Evolutionary conservation across 306 rosid species (phyloP).

Genomic region (Quercus robur): DNA sequence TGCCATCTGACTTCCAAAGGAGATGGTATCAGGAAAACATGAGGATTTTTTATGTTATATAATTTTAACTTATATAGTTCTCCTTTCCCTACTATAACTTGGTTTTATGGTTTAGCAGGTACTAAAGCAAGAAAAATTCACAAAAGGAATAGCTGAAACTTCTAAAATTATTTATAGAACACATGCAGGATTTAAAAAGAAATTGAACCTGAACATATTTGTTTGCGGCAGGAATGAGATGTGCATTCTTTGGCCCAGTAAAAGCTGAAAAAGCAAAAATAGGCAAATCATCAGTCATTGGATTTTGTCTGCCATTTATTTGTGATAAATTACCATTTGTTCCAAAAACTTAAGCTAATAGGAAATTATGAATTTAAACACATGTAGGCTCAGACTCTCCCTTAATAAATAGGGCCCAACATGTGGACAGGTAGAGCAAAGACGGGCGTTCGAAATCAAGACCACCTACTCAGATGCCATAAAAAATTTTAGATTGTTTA

Average conservation of each 20-base stretch:
- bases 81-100: background rate
- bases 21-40: background rate
- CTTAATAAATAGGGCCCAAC: too few species aligned
- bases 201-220: conserved; percentile 75
- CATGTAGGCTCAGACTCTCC: too few species aligned
- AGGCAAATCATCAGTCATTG: conserved; percentile 33
- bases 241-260: conserved; percentile 59
- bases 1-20: background rate
- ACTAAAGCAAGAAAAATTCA: background rate
- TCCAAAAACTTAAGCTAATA: background rate
- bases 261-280: conserved; percentile 61
- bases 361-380: too few species aligned
- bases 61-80: background rate
- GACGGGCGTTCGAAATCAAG: too few species aligned
- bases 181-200: background rate
- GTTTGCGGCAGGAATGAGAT: conserved; percentile 76
- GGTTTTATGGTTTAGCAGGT: background rate
- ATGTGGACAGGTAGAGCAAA: too few species aligned
- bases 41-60: background rate
- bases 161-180: background rate
- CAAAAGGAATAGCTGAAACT: background rate
- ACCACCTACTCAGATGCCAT: too few species aligned
- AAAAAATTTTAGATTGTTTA: too few species aligned
- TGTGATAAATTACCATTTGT: conserved; percentile 14
- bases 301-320: conserved; percentile 21